These are phyloP conservation scores for Orychophragmus violaceus DNA, from an alignment of 345 rosid genomes.

Conservation along the genomic window DNA sequence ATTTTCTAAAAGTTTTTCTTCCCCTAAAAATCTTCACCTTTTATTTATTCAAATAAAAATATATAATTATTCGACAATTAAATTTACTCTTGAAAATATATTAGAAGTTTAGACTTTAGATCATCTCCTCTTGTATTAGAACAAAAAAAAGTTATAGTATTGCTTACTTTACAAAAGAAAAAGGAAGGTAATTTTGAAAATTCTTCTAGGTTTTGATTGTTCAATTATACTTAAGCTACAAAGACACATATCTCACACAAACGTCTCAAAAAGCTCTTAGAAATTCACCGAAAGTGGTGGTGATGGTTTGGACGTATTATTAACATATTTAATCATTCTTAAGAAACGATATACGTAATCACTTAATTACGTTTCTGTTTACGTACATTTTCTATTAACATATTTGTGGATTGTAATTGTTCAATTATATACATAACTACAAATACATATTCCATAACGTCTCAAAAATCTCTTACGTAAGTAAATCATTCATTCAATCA, in stretches of 20 bases:
- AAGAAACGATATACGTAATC: background rate
- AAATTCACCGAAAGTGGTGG: background rate
- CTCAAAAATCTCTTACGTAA: conserved; percentile 20
- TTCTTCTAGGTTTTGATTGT: background rate
- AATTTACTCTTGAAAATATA: background rate
- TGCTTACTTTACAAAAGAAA: background rate
- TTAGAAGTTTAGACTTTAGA: background rate
- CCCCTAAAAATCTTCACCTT: background rate
- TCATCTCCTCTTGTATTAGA: too few species aligned
- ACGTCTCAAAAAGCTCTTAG: background rate
- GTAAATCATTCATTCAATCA: background rate
- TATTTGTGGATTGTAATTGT: conserved; percentile 16
- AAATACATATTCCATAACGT: conserved; percentile 17
- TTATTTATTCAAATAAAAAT: background rate
- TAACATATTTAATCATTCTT: background rate
- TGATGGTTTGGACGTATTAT: background rate
- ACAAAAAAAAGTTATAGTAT: too few species aligned
- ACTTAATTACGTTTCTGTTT: background rate
- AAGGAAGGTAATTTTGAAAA: background rate
- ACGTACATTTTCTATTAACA: background rate
- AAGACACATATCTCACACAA: background rate
- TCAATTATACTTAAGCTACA: background rate
- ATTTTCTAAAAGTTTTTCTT: background rate
- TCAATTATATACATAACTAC: conserved; percentile 21
- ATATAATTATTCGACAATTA: background rate